Evolutionary conservation across 2,329 filamentous ascomycete species (phyloP).

Genomic region (Mariannaea elegans): DNA sequence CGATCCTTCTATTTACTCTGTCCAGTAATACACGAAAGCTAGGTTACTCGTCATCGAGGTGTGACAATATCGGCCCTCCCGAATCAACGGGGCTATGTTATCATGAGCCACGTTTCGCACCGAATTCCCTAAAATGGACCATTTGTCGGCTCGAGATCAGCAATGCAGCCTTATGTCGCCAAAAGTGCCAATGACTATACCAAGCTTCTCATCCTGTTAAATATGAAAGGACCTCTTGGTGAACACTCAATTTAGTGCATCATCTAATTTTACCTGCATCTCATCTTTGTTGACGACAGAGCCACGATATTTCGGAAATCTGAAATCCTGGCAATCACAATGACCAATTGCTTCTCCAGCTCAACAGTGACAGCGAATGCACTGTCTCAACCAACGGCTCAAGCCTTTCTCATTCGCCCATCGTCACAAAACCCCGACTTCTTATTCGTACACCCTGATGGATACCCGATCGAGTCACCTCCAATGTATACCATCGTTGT

Average conservation of each 20-base stretch:
- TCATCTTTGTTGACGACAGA: not conserved
- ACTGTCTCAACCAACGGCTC: conserved; percentile 13
- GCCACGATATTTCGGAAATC: too few relatives aligned
- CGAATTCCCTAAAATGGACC: not conserved
- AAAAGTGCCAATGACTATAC: not conserved
- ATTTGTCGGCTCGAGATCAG: not conserved
- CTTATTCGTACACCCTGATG: conserved; percentile 24
- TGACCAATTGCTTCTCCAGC: conserved; percentile 25
- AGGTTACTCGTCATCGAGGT: too few relatives aligned
- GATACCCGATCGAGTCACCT: conserved; percentile 22
- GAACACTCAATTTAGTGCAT: too few relatives aligned
- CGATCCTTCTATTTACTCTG: not conserved
- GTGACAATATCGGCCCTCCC: too few relatives aligned
- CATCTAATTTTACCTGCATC: too few relatives aligned
- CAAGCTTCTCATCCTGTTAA: too few relatives aligned
- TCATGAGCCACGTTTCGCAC: not conserved
- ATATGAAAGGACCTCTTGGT: too few relatives aligned
- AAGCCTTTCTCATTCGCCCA: conserved; percentile 21
- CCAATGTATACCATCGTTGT: conserved; percentile 33
- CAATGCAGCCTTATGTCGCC: not conserved
- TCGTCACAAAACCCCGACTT: conserved; percentile 14
- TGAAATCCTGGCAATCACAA: too few relatives aligned
- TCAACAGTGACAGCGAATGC: conserved; percentile 16
- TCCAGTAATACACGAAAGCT: not conserved
- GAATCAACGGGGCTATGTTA: too few relatives aligned